Conservation (phyloP, 2,329 filamentous ascomycete species). For the Pseudofabraea citricarpa region DNA sequence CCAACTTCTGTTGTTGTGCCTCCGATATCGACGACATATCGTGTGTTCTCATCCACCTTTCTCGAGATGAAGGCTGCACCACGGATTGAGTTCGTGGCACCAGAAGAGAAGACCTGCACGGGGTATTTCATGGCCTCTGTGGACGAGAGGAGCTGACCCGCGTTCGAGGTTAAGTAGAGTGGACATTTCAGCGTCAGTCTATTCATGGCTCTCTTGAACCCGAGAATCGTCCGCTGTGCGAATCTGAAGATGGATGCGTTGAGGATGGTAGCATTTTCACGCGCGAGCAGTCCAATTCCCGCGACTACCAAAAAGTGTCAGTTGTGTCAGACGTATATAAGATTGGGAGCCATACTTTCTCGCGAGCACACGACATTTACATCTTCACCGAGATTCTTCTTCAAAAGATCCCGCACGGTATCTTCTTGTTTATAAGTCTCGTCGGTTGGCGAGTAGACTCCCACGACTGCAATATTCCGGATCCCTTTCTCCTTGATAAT, state of each 20-base stretch:
- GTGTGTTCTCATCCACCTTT: background rate
- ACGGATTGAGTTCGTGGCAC: conserved; percentile 56
- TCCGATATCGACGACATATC: conserved; percentile 47
- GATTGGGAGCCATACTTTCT: background rate
- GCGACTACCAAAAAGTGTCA: background rate
- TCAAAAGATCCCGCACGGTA: background rate
- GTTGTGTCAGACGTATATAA: too few species aligned
- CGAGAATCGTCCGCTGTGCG: conserved; percentile 46
- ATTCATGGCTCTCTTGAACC: conserved; percentile 45
- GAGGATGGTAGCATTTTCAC: conserved; percentile 55
- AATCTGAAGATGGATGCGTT: conserved; percentile 55
- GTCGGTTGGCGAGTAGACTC: conserved; percentile 42
- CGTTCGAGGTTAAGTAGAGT: conserved; percentile 56
- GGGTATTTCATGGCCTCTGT: conserved; percentile 46
- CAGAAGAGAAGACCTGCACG: conserved; percentile 54
- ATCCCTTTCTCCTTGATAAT: conserved; percentile 33
- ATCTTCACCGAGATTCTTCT: background rate
- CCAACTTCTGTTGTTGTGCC: conserved; percentile 55
- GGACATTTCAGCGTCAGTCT: conserved; percentile 45
- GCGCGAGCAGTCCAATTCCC: background rate
- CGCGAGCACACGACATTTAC: background rate
- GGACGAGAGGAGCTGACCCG: conserved; percentile 50
- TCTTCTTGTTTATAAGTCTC: background rate
- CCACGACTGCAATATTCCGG: conserved; percentile 35
- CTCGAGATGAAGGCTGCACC: conserved; percentile 50